Percentiles rank a stretch among this genome's conserved stretches.
Evolutionary conservation across 257 asterid genomes (phyloP).

Genomic region (Primulina tabacum): DNA sequence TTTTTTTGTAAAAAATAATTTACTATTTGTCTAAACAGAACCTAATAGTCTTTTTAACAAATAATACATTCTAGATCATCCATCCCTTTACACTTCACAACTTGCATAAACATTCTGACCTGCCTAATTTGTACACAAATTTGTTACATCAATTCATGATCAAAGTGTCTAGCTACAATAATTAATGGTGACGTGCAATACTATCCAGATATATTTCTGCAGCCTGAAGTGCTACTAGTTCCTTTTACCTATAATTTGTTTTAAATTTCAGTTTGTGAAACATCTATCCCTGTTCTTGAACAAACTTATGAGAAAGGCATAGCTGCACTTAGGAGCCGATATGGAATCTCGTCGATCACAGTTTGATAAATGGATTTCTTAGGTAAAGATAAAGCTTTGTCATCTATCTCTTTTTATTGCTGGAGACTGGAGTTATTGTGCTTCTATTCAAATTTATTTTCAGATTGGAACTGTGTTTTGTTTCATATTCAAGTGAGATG

Average conservation of each 20-base stretch:
- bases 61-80: no score
- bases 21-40: no score
- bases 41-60: no score
- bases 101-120: not conserved
- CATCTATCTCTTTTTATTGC: not conserved
- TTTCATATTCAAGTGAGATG: not conserved
- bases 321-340: slow-evolving; percentile 62
- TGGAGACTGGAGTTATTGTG: not conserved
- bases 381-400: slow-evolving; percentile 27
- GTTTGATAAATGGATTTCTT: slow-evolving; percentile 32
- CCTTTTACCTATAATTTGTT: not conserved
- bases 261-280: slow-evolving; percentile 56
- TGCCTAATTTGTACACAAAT: not conserved
- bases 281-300: slow-evolving; percentile 66
- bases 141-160: not conserved
- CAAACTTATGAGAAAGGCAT: slow-evolving; percentile 62
- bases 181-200: not conserved
- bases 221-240: slow-evolving; percentile 9
- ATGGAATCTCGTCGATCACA: slow-evolving; percentile 54
- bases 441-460: slow-evolving; percentile 15
- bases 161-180: not conserved
- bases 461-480: not conserved
- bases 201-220: not conserved
- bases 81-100: no score
- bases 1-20: no score